A percentile compares a stretch with the other conserved stretches of the same genome.
These are phyloP conservation scores for Tephrocybe sp. DNA, from an alignment of 768 basidiomycete species.

Conservation along the genomic window DNA sequence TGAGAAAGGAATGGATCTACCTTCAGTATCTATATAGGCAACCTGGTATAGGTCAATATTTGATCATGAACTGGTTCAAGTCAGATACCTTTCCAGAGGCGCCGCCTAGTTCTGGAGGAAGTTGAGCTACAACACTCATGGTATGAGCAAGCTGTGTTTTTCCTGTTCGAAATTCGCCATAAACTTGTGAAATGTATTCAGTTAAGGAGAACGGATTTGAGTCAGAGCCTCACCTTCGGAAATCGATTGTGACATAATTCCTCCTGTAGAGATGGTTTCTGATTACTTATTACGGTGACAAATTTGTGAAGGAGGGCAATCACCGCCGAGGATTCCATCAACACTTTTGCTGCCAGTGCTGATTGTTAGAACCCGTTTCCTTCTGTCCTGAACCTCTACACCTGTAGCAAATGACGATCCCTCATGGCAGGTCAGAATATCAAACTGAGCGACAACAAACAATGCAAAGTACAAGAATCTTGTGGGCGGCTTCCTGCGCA, in stretches of 20 bases:
- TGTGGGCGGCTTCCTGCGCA: slow-evolving; percentile 81
- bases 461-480: slow-evolving; percentile 57
- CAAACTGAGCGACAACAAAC: not conserved
- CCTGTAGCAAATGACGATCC: slow-evolving; percentile 92
- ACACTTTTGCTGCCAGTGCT: slow-evolving; percentile 94
- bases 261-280: slow-evolving; percentile 51
- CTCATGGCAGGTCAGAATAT: slow-evolving; percentile 31
- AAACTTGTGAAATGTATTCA: slow-evolving; percentile 48
- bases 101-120: slow-evolving; percentile 87
- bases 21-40: slow-evolving; percentile 92
- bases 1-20: slow-evolving; percentile 23
- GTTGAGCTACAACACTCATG: slow-evolving; percentile 86
- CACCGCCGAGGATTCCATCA: slow-evolving; percentile 85
- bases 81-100: slow-evolving; percentile 75
- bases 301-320: slow-evolving; percentile 10
- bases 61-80: slow-evolving; percentile 4
- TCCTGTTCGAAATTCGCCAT: slow-evolving; percentile 94
- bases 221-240: slow-evolving; percentile 62
- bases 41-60: slow-evolving; percentile 42
- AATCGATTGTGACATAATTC: slow-evolving; percentile 89
- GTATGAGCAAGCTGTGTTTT: slow-evolving; percentile 97
- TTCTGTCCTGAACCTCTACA: slow-evolving; percentile 83
- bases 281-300: not conserved
- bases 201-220: not conserved
- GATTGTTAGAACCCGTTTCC: slow-evolving; percentile 75